Conservation (phyloP, 495 filamentous ascomycete species). For the Aspergillus hancockii region DNA sequence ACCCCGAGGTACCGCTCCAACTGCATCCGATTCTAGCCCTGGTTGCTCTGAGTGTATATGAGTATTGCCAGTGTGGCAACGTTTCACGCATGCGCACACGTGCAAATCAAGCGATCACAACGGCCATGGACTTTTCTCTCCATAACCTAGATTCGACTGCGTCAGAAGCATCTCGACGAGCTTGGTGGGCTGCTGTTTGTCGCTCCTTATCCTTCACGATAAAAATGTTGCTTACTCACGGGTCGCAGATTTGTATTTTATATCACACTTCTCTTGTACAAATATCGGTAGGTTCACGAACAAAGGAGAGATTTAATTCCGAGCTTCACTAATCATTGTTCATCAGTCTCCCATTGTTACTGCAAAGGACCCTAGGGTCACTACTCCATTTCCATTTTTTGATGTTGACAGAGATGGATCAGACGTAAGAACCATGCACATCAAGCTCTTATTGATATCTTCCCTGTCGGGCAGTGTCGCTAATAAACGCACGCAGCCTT, state of each 20-base stretch:
- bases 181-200: slow-evolving; percentile 53
- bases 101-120: slow-evolving; percentile 45
- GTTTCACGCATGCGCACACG: slow-evolving; percentile 50
- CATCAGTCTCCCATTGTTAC: slow-evolving; percentile 40
- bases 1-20: not conserved
- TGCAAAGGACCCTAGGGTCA: slow-evolving; percentile 43
- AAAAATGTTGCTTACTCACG: not conserved
- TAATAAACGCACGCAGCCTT: not conserved
- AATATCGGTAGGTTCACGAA: not conserved
- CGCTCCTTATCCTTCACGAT: not conserved
- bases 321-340: not conserved
- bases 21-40: slow-evolving; percentile 42
- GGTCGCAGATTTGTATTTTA: not conserved
- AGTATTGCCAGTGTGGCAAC: slow-evolving; percentile 53
- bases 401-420: not conserved
- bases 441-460: not conserved
- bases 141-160: slow-evolving; percentile 33
- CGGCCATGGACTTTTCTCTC: slow-evolving; percentile 45
- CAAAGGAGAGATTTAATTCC: not conserved
- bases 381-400: slow-evolving; percentile 44
- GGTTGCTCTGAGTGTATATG: slow-evolving; percentile 47
- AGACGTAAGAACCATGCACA: not conserved
- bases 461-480: not conserved
- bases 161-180: slow-evolving; percentile 43
- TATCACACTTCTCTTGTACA: slow-evolving; percentile 1